Conservation (phyloP, 192 early-diverging fungal species). For the Linnemannia schmuckeri region DNA sequence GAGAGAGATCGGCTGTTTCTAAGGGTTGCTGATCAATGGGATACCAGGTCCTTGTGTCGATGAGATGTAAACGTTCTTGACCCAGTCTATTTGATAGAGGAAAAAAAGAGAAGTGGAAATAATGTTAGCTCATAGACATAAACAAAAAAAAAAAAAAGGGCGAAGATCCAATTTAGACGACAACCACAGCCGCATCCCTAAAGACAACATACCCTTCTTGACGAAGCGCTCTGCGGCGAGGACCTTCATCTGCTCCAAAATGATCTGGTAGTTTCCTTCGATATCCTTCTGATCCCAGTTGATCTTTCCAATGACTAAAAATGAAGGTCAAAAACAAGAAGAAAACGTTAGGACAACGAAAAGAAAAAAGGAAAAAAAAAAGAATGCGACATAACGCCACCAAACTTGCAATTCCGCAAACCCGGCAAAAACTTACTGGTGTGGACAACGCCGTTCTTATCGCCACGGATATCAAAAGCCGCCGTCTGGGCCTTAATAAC, state of each 20-base stretch:
- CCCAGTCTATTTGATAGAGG: conserved; percentile 50
- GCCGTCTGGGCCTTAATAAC: conserved; percentile 75
- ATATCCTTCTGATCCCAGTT: conserved; percentile 55
- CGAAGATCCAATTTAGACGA: neutral
- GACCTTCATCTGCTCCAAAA: conserved; percentile 72
- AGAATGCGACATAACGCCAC: conserved; percentile 12
- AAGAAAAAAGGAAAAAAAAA: neutral
- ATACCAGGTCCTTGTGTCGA: conserved; percentile 80
- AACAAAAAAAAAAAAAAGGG: neutral
- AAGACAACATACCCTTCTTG: conserved; percentile 57
- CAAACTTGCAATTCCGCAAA: conserved; percentile 53
- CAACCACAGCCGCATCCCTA: no score
- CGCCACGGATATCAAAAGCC: conserved; percentile 81
- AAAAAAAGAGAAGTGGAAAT: neutral
- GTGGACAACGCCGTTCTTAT: conserved; percentile 80
- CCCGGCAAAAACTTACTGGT: conserved; percentile 59
- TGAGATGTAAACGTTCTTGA: conserved; percentile 73
- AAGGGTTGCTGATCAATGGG: conserved; percentile 66
- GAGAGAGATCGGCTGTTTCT: neutral
- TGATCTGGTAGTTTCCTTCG: conserved; percentile 65
- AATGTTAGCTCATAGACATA: neutral
- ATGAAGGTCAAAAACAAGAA: neutral
- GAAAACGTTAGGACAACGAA: conserved; percentile 24
- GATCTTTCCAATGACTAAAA: conserved; percentile 50
- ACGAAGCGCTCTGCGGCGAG: conserved; percentile 67